Conservation (phyloP, 2,329 filamentous ascomycete genomes). For the Anthostomella pinea region DNA sequence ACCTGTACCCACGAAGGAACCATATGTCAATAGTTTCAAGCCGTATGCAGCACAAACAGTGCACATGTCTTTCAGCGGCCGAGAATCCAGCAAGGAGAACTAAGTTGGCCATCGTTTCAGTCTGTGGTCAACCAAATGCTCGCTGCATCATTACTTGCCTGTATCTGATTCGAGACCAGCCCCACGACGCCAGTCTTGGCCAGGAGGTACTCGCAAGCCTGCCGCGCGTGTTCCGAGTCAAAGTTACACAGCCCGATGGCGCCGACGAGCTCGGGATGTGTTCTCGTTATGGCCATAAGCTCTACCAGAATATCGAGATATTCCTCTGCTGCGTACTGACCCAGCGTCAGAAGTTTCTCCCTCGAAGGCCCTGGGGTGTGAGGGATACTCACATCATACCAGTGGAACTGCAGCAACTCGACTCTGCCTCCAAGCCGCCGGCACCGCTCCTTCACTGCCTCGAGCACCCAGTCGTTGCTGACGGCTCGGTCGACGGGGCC, state of each 20-base stretch:
- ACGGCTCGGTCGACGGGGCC: slow-evolving; percentile 21
- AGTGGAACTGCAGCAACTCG: slow-evolving; percentile 37
- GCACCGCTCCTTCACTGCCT: slow-evolving; percentile 31
- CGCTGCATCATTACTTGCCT: slow-evolving; percentile 24
- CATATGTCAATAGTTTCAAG: slow-evolving; percentile 33
- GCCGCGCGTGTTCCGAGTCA: slow-evolving; percentile 29
- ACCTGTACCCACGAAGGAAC: slow-evolving; percentile 29
- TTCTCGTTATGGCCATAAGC: slow-evolving; percentile 27
- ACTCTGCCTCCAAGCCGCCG: slow-evolving; percentile 31
- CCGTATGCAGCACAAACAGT: slow-evolving; percentile 28
- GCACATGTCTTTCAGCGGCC: slow-evolving; percentile 30
- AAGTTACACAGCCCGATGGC: slow-evolving; percentile 36
- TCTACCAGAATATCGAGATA: slow-evolving; percentile 34
- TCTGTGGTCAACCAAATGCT: background rate
- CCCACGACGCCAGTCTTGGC: slow-evolving; percentile 26
- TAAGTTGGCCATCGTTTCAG: slow-evolving; percentile 11
- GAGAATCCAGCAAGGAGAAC: slow-evolving; percentile 34
- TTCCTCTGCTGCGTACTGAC: slow-evolving; percentile 32
- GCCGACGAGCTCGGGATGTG: slow-evolving; percentile 28
- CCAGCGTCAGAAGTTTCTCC: background rate
- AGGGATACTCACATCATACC: slow-evolving; percentile 30
- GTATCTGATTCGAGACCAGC: slow-evolving; percentile 34
- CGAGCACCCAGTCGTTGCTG: slow-evolving; percentile 27
- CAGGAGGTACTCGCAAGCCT: slow-evolving; percentile 34
- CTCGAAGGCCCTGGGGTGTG: background rate